phyloP scores from a whole-genome alignment of 805 yeast species.

The Sugiyamaella qingdaonensis region DNA sequence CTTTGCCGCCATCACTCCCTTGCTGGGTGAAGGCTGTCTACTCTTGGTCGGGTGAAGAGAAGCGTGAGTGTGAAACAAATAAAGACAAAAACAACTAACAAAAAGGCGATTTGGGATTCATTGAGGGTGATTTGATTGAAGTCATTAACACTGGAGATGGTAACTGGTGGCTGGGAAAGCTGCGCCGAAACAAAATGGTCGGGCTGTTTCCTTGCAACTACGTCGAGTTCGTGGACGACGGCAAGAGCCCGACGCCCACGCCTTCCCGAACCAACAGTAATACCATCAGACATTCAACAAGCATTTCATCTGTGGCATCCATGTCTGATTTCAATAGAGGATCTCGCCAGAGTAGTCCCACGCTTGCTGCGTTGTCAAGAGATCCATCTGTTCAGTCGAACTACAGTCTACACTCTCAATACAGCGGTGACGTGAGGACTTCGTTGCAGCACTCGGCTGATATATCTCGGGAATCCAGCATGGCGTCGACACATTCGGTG shows the following conservation, averaged over 20 bases:
- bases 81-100: slow-evolving; percentile 4
- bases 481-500: not conserved
- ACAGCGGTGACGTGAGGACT: not conserved
- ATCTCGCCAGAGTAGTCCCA: not conserved
- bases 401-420: not conserved
- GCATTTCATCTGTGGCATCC: not conserved
- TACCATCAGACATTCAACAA: not conserved
- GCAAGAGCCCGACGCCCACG: not conserved
- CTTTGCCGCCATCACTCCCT: slow-evolving; percentile 40
- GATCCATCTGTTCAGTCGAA: not conserved
- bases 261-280: not conserved
- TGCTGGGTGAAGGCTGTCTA: slow-evolving; percentile 76
- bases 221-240: slow-evolving; percentile 46
- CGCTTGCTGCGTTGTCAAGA: not conserved
- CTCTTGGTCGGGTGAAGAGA: slow-evolving; percentile 92
- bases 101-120: slow-evolving; percentile 74
- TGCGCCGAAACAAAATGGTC: slow-evolving; percentile 71
- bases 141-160: slow-evolving; percentile 80
- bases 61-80: slow-evolving; percentile 38
- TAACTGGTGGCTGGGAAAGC: slow-evolving; percentile 85
- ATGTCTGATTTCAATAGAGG: not conserved
- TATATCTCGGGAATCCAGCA: slow-evolving; percentile 2
- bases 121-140: slow-evolving; percentile 89
- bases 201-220: slow-evolving; percentile 89
- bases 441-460: not conserved